phyloP scores from a whole-genome alignment of 495 filamentous ascomycete species.

The Clavariopsis aquatica region DNA sequence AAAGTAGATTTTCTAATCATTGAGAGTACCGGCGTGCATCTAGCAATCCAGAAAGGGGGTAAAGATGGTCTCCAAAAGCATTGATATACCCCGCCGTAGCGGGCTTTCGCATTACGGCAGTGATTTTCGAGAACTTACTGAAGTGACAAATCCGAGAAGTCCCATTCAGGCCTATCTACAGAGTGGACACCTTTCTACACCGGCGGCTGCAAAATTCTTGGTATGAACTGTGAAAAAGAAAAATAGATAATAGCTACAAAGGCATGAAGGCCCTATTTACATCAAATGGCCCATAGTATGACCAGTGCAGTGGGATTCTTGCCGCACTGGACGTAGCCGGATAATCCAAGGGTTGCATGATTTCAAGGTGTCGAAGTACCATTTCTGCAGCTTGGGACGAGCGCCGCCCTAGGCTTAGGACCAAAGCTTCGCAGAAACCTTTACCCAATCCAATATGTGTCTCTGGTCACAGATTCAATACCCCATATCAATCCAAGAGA shows the following conservation, averaged over 20 bases:
- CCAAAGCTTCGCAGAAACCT: slow-evolving; percentile 25
- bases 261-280: slow-evolving; percentile 19
- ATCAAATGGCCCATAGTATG: slow-evolving; percentile 22
- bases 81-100: too few relatives aligned
- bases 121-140: too few relatives aligned
- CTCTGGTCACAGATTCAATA: not conserved
- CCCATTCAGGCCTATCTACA: slow-evolving; percentile 44
- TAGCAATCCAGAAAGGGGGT: too few relatives aligned
- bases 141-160: slow-evolving; percentile 41
- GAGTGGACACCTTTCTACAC: slow-evolving; percentile 41
- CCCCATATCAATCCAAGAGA: too few relatives aligned
- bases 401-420: slow-evolving; percentile 24
- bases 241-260: too few relatives aligned
- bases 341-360: slow-evolving; percentile 26
- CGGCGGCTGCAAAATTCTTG: slow-evolving; percentile 38
- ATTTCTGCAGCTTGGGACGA: slow-evolving; percentile 32
- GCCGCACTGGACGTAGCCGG: slow-evolving; percentile 32
- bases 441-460: slow-evolving; percentile 20
- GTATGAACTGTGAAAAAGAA: slow-evolving; percentile 42
- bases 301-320: slow-evolving; percentile 33
- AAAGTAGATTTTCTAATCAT: not conserved
- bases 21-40: too few relatives aligned
- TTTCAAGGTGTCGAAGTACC: slow-evolving; percentile 28
- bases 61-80: too few relatives aligned
- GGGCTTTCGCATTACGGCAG: too few relatives aligned